These are phyloP conservation scores for Oryza rufipogon DNA, from an alignment of 176 grass and related monocot species.

Conservation along the genomic window DNA sequence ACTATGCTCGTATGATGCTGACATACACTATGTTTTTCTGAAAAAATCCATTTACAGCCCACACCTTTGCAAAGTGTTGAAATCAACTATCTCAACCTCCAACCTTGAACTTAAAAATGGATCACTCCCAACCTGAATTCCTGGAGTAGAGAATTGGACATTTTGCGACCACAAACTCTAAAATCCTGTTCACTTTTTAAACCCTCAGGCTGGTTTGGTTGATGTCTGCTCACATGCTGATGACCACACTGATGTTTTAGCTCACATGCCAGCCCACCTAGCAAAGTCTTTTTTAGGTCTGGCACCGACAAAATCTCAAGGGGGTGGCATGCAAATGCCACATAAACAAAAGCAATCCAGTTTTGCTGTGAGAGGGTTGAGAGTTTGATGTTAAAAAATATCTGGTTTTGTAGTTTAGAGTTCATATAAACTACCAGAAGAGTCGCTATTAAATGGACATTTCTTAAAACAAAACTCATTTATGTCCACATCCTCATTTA, in stretches of 20 bases:
- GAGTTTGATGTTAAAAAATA: not conserved
- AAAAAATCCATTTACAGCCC: not conserved
- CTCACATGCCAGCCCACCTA: not conserved
- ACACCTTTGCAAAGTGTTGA: not conserved
- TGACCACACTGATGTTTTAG: too few species aligned
- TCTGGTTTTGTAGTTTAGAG: not conserved
- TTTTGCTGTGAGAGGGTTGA: not conserved
- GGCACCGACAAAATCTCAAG: too few species aligned
- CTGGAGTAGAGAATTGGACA: not conserved
- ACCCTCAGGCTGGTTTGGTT: not conserved
- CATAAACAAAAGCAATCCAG: not conserved
- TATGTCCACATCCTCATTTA: slow-evolving; percentile 19
- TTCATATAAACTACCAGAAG: not conserved
- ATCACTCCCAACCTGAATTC: not conserved
- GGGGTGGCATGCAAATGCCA: not conserved
- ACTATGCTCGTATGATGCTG: not conserved
- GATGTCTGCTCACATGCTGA: not conserved
- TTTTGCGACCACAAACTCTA: not conserved
- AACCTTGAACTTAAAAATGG: not conserved
- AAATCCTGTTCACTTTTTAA: not conserved
- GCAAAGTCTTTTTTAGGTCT: too few species aligned
- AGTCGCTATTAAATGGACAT: not conserved
- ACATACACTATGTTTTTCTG: not conserved
- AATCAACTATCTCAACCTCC: not conserved
- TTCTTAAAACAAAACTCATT: not conserved